These are phyloP conservation scores for Melastoma candidum DNA, from an alignment of 441 rosid genomes.

Conservation along the genomic window DNA sequence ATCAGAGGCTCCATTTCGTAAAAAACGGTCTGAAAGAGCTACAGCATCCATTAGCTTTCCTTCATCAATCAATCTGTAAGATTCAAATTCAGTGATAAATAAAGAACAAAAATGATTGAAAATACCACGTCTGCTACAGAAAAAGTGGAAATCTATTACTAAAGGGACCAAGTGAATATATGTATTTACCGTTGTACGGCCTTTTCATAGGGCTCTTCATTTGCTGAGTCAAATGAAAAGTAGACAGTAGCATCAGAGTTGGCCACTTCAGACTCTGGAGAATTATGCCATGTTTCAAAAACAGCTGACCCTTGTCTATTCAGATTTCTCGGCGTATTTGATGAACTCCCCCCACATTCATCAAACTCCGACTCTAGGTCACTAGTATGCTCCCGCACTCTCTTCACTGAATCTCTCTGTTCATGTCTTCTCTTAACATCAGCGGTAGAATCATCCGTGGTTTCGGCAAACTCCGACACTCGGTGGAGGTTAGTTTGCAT, in stretches of 20 bases:
- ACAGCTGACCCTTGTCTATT: conserved; percentile 35
- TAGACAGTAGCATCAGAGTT: conserved; percentile 57
- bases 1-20: conserved; percentile 91
- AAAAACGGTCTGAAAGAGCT: conserved; percentile 97
- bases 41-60: conserved; percentile 95
- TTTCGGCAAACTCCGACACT: conserved; percentile 88
- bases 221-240: conserved; percentile 94
- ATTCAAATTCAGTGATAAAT: neutral
- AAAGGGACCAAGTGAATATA: conserved; percentile 1
- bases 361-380: conserved; percentile 78
- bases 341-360: conserved; percentile 33
- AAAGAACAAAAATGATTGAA: neutral
- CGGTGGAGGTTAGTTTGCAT: conserved; percentile 96
- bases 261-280: conserved; percentile 32
- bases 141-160: conserved; percentile 2
- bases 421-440: conserved; percentile 44
- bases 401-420: conserved; percentile 58
- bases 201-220: conserved; percentile 87
- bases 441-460: conserved; percentile 45
- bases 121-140: conserved; percentile 2
- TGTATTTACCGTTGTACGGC: conserved; percentile 66
- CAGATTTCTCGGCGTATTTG: conserved; percentile 32
- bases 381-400: conserved; percentile 69
- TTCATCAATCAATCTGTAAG: conserved; percentile 72
- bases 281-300: conserved; percentile 26